Conservation (phyloP, 2,329 filamentous ascomycete species). For the Cladobotryum protrusum region DNA sequence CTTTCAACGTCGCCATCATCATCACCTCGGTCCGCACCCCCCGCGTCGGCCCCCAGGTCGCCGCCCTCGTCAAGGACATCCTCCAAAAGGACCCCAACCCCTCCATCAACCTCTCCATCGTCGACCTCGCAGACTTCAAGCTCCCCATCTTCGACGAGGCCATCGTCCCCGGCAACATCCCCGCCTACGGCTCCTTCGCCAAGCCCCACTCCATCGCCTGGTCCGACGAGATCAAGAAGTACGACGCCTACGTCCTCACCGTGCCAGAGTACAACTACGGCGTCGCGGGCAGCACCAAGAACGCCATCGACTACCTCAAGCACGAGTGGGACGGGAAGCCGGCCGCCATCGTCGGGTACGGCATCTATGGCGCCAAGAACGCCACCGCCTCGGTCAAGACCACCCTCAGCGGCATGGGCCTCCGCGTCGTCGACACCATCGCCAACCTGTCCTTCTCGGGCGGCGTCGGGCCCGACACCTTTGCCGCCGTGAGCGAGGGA, state of each 20-base stretch:
- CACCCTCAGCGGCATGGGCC: not conserved
- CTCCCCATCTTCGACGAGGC: slow-evolving; percentile 39
- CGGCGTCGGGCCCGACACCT: not conserved
- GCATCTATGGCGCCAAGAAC: slow-evolving; percentile 33
- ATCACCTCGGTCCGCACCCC: slow-evolving; percentile 9
- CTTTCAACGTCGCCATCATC: slow-evolving; percentile 8
- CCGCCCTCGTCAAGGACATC: not conserved
- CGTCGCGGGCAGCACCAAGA: slow-evolving; percentile 49
- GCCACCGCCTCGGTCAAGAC: slow-evolving; percentile 6
- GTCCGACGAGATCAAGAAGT: slow-evolving; percentile 33
- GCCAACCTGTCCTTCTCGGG: slow-evolving; percentile 5
- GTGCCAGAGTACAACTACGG: slow-evolving; percentile 49
- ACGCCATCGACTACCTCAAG: slow-evolving; percentile 54
- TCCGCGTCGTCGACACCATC: slow-evolving; percentile 1
- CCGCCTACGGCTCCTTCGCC: slow-evolving; percentile 24
- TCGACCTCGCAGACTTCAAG: slow-evolving; percentile 33
- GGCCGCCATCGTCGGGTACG: slow-evolving; percentile 47
- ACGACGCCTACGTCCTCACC: slow-evolving; percentile 41
- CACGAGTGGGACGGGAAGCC: slow-evolving; percentile 53
- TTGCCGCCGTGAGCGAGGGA: slow-evolving; percentile 5
- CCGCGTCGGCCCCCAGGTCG: slow-evolving; percentile 6
- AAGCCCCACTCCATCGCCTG: slow-evolving; percentile 35
- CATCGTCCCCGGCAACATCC: slow-evolving; percentile 30
- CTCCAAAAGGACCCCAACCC: not conserved
- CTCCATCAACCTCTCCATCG: slow-evolving; percentile 15